Percentiles rank a stretch among this genome's conserved stretches.
phyloP scores from a whole-genome alignment of 1,139 yeast species.

The Suhomyces anneliseae region DNA sequence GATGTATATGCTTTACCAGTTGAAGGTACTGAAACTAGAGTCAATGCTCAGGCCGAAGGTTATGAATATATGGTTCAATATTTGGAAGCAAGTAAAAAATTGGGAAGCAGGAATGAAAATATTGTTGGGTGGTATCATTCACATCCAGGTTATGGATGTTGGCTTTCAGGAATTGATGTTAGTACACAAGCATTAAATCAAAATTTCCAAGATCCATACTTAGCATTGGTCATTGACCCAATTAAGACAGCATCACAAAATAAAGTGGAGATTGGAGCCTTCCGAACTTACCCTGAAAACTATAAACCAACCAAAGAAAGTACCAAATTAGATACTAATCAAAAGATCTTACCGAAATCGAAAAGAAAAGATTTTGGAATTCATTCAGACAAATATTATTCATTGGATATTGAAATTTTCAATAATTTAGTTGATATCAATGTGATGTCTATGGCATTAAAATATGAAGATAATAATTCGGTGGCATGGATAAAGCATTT shows the following conservation, averaged over 20 bases:
- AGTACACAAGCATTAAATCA: constrained; percentile 85
- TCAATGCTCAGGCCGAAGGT: constrained; percentile 91
- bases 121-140: constrained; percentile 96
- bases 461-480: constrained; percentile 15
- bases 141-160: constrained; percentile 96
- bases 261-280: constrained; percentile 86
- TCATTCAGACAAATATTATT: constrained; percentile 70
- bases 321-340: constrained; percentile 9
- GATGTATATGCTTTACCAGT: constrained; percentile 90
- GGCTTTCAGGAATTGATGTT: constrained; percentile 90
- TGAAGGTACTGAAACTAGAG: constrained; percentile 94
- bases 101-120: constrained; percentile 50
- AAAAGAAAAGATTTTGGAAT: constrained; percentile 66
- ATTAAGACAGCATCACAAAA: constrained; percentile 64
- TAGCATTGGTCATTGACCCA: constrained; percentile 89
- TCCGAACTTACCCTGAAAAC: constrained; percentile 69
- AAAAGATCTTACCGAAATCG: constrained; percentile 38
- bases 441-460: constrained; percentile 22
- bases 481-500: constrained; percentile 16
- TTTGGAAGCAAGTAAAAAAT: constrained; percentile 56
- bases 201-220: constrained; percentile 84
- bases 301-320: constrained; percentile 12
- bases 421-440: constrained; percentile 53
- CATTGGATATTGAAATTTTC: constrained; percentile 65
- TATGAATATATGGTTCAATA: constrained; percentile 93